phyloP scores from a whole-genome alignment of 1,284 basidiomycete genomes.

The Leccinum subfulvum region DNA sequence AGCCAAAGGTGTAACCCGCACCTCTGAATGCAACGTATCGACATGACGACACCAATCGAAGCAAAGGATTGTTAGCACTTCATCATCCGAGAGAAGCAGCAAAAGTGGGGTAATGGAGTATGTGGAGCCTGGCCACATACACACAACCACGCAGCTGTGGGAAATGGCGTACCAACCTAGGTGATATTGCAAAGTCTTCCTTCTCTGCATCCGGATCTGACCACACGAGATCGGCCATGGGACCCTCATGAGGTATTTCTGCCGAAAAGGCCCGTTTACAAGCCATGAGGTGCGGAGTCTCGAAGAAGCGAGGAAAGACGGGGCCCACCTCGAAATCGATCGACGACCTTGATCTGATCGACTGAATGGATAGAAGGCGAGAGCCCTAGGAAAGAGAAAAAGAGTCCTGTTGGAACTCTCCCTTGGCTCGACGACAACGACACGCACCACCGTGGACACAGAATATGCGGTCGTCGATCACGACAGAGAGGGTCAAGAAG shows the following conservation, averaged over 20 bases:
- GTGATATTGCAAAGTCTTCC: constrained; percentile 98
- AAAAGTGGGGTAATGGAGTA: constrained; percentile 9
- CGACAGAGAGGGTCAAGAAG: constrained; percentile 94
- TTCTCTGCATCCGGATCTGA: constrained; percentile 99
- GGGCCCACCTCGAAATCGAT: constrained; percentile 82
- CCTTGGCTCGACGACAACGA: constrained; percentile 21
- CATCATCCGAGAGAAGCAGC: constrained; percentile 5
- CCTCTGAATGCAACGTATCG: constrained; percentile 55
- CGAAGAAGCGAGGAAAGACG: constrained; percentile 21
- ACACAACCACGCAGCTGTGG: constrained; percentile 13
- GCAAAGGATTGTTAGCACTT: constrained; percentile 5
- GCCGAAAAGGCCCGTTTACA: constrained; percentile 16
- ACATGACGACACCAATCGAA: neutral
- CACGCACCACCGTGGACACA: constrained; percentile 91
- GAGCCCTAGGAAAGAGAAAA: constrained; percentile 56
- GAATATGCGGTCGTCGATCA: constrained; percentile 99
- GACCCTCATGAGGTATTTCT: constrained; percentile 99
- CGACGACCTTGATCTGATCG: constrained; percentile 99
- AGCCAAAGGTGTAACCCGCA: constrained; percentile 98
- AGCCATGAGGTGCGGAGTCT: constrained; percentile 25
- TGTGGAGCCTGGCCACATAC: constrained; percentile 18
- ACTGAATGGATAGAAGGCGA: constrained; percentile 98
- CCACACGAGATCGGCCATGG: constrained; percentile 99
- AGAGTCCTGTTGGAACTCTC: constrained; percentile 2
- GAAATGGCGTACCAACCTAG: constrained; percentile 60